These are phyloP conservation scores for Scleromitrula shiraiana DNA, from an alignment of 2,329 filamentous ascomycete species.

Conservation along the genomic window DNA sequence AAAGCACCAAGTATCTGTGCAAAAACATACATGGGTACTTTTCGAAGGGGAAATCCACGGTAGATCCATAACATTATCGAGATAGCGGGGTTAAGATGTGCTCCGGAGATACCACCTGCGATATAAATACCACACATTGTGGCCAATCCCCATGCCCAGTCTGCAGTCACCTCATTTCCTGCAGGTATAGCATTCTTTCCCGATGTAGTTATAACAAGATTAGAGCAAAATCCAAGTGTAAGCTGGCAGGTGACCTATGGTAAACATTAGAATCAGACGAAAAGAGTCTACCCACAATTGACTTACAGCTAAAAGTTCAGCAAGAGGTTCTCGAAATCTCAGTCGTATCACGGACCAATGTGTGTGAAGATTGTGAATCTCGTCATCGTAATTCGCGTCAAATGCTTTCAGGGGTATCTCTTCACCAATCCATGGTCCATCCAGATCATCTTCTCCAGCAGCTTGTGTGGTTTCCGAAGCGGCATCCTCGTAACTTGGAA, in stretches of 20 bases:
- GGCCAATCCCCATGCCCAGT: slow-evolving; percentile 45
- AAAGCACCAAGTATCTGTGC: slow-evolving; percentile 47
- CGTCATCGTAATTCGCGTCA: slow-evolving; percentile 18
- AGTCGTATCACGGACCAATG: slow-evolving; percentile 39
- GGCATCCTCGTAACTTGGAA: slow-evolving; percentile 14
- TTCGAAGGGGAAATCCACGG: slow-evolving; percentile 44
- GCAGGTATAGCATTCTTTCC: slow-evolving; percentile 14
- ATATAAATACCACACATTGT: slow-evolving; percentile 44
- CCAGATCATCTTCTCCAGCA: slow-evolving; percentile 12
- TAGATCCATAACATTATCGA: slow-evolving; percentile 40
- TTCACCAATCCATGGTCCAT: slow-evolving; percentile 15
- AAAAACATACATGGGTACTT: slow-evolving; percentile 41
- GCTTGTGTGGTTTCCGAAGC: slow-evolving; percentile 17
- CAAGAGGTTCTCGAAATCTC: slow-evolving; percentile 42
- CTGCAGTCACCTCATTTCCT: slow-evolving; percentile 37
- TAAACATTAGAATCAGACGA: not conserved
- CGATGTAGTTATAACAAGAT: slow-evolving; percentile 34
- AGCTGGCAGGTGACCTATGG: slow-evolving; percentile 31
- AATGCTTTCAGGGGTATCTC: slow-evolving; percentile 18
- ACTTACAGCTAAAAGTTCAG: slow-evolving; percentile 42
- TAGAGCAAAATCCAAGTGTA: slow-evolving; percentile 39
- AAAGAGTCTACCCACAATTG: not conserved
- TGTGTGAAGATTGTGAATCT: slow-evolving; percentile 25
- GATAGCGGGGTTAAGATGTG: slow-evolving; percentile 38
- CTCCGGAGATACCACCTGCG: slow-evolving; percentile 39